Base-by-base conservation (phyloP, 2,329 filamentous ascomycete species). In the Xylaria sp. region DNA sequence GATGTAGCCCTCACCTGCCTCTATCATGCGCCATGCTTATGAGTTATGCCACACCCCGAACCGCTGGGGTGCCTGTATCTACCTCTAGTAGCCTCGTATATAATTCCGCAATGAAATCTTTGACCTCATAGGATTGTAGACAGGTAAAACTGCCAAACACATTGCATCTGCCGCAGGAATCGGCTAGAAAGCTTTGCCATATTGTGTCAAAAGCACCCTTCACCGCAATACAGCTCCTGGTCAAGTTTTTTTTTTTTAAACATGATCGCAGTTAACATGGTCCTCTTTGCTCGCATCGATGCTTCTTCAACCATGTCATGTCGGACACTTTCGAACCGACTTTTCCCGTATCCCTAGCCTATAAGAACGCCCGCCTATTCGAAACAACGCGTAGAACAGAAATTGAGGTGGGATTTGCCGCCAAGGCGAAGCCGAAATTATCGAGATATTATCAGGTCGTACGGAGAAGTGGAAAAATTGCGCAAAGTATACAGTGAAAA, bases 361-460 rank as follows among this genome's bases (percentile, higher is more conserved):
- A 69, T 69, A 23, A 68, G 40, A 72, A 72, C 70, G 70, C 70
- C 70, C 65, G 63, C 70, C 62, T 63, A 40, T 60, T 66, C 47
- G 68, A 70, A 72, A 68, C 54, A 59, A 63, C 53, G 60, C 50
- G 64, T 48, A 63, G 50, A 70, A 61, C 35, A 73, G 69, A 74
- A 74, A 69, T 71, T 73, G 75, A 76, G 75, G 73, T 72, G 74
- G 71, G 76, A 76, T 69, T 72, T 71, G 71, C 55, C 71, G 69
- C 63, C 27, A 68, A 67, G 60, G 60, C 61, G 64, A 65, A 65
- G 67, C 63, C 65, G 59, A 70, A 70, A 68, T 61, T 50, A 62
- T 66, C 69, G 59, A 68, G 66, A 72, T 72, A 78, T 77, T 78
- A 77, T 63, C 69, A 76, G 73, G 72, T 73, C 69, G 62, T 75